Evolutionary conservation across 371 early-diverging fungal species (phyloP), one percentile per base, ranked within the genome.

Genomic region (Syncephalastrum racemosum): DNA sequence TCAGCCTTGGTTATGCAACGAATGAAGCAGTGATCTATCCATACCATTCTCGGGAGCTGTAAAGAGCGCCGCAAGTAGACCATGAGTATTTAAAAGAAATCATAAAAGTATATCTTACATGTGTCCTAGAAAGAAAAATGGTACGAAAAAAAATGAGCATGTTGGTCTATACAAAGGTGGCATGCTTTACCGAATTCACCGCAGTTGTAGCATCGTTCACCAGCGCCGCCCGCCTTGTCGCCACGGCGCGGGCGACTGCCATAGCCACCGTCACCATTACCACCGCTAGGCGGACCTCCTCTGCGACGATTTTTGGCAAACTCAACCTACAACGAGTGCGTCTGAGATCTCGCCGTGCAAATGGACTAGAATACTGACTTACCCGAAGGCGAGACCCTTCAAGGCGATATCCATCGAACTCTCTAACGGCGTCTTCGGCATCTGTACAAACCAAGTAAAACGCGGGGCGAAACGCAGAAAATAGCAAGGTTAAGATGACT

Each of bases 371-470:
- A 4, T 25, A 18, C 39, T 31, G 25, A 42, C 67, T 60, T 41
- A 73, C 74, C 18, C 62, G 46, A 27, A 75, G 51, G 52, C 70
- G 64, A 22, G 72, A 70, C 18, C 63, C 70, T 58, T 72, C 73
- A 39, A 88, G 60, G 20, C 71, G 58, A 50, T 79, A 69, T 5
- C 89, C 88, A 60, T 89, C 76, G 31, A 86, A 76, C 59, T 82
- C 83, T 53, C 82, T 76, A 53, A 88, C 73, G 44, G 91, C 90
- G 64, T 89, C 89, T 43, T 90, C 88, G 48, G 90, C 90, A 62
- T 90, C 90, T 59, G 84, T 78, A 39, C 63, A 67, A 58, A 82
- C 82, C 72, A 46, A 31, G 36, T 31, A 8, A 31, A 31, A 31
- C 10, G 36, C 10, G 36, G 7, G 36, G 36, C 12, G 36, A 12